Evolutionary conservation across 352 stramenopile genomes (phyloP).

Genomic region (Pythium monospermum): DNA sequence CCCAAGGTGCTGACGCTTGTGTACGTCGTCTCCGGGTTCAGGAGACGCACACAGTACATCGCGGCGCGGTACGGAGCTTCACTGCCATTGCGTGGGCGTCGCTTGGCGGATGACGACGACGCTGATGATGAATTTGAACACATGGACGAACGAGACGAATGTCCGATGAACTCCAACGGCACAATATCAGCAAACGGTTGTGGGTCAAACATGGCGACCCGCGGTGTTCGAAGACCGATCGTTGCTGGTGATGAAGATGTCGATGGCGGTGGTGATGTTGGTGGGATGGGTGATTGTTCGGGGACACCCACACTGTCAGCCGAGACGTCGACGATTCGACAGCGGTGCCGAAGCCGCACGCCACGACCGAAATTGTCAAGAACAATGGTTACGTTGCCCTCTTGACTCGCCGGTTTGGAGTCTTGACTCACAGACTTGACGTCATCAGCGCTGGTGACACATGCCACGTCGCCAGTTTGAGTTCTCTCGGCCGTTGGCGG

Average conservation of each 20-base stretch:
- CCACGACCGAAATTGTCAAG: constrained; percentile 9
- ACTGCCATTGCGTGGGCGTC: background rate
- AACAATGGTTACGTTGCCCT: background rate
- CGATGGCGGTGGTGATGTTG: background rate
- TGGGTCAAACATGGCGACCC: constrained; percentile 11
- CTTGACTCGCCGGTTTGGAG: background rate
- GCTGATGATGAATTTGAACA: background rate
- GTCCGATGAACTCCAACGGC: constrained; percentile 1
- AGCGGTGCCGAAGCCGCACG: constrained; percentile 1
- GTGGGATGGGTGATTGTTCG: background rate
- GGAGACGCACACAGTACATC: constrained; percentile 47
- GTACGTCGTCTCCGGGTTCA: constrained; percentile 52
- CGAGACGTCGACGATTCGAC: background rate
- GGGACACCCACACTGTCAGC: background rate
- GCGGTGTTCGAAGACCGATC: constrained; percentile 7
- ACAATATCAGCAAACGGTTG: constrained; percentile 13
- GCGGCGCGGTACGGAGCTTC: constrained; percentile 24
- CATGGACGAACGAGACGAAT: background rate
- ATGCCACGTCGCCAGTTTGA: no score
- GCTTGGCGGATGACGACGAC: background rate
- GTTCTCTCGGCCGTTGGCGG: no score
- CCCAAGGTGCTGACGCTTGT: constrained; percentile 85
- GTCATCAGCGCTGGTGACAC: no score
- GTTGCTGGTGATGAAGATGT: no score
- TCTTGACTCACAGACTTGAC: no score